Percentiles rank a stretch among this genome's conserved stretches.
Conservation (phyloP, 108 stramenopile genomes). For the Fragilariopsis cylindrus region DNA sequence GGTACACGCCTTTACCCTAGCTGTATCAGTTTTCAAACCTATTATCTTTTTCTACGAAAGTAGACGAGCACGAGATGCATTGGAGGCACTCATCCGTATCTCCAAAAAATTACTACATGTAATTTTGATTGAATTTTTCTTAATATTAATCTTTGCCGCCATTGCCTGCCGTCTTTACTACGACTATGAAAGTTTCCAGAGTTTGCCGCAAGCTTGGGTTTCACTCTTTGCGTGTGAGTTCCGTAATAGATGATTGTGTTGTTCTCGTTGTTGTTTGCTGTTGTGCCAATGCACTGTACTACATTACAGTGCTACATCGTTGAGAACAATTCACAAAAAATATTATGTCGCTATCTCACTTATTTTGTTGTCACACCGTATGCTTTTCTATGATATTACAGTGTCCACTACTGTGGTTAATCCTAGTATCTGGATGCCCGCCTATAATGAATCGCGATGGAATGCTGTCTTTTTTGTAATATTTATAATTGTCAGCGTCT, state of each 20-base stretch:
- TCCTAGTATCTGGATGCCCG: conserved; percentile 55
- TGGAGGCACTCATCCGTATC: conserved; percentile 46
- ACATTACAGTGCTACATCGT: no score
- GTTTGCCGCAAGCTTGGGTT: conserved; percentile 32
- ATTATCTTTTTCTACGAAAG: conserved; percentile 49
- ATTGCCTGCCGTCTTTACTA: conserved; percentile 49
- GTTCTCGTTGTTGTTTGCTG: no score
- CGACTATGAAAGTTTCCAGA: conserved; percentile 27
- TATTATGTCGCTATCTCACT: no score
- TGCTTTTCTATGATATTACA: neutral
- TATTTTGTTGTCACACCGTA: no score
- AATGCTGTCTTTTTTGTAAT: conserved; percentile 55
- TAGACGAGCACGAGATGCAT: conserved; percentile 41
- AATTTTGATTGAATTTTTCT: conserved; percentile 48
- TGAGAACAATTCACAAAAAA: no score
- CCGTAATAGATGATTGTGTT: no score
- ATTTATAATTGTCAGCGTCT: conserved; percentile 44
- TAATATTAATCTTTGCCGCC: conserved; percentile 52
- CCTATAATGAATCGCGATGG: conserved; percentile 27
- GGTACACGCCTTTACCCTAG: conserved; percentile 14
- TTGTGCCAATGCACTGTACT: no score
- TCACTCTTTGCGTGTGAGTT: conserved; percentile 40
- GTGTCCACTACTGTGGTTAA: conserved; percentile 55
- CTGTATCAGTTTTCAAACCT: conserved; percentile 46
- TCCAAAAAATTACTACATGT: conserved; percentile 39